Evolutionary conservation across 2,329 filamentous ascomycete genomes (phyloP), one percentile per base, ranked within the genome.

Genomic region (Chalaropsis ovoidea): DNA sequence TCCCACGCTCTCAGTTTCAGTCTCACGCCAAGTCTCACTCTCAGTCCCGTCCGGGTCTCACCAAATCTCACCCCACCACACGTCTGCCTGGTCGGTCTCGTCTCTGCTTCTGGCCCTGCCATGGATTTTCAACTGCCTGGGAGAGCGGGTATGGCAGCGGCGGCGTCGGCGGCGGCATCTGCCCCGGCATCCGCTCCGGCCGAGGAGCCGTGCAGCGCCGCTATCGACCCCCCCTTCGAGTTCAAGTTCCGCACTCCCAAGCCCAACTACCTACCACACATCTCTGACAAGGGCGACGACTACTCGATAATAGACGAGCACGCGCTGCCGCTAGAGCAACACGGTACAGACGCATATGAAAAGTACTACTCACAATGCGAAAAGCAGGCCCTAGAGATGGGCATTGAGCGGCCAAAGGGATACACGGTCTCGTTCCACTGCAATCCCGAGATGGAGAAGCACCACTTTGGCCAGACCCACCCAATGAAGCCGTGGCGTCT

Each of bases 401-500:
- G 86, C 70, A 89, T 96, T 72, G 84, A 85, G 63, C 83, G 86
- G 43, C 92, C 93, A 1, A 86, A 88, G 72, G 92, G 91, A 70
- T 92, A 95, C 77, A 91, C 83, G 41, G 93, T 99, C 60, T 96
- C 93, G 10, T 97, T 92, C 76, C 94, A 99, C 75, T 90, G 91
- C 77, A 96, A 96, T 72, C 89, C 92, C 1, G 86, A 90, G 68
- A 95, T 97, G 74, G 94, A 99, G 77, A 88, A 89, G 73, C 93
- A 97, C 76, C 94, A 99, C 75, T 99, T 99, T 75, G 94, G 94
- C 70, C 88, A 90, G 77, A 92, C 90, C 10, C 94, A 99, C 78
- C 94, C 94, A 22, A 99, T 99, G 94, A 99, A 99, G 75, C 94
- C 94, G 67, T 97, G 94, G 93, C 89, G 94, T 43, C 79, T 99